These are phyloP conservation scores for Carallia pectinifolia DNA, from an alignment of 345 rosid genomes.

Conservation along the genomic window DNA sequence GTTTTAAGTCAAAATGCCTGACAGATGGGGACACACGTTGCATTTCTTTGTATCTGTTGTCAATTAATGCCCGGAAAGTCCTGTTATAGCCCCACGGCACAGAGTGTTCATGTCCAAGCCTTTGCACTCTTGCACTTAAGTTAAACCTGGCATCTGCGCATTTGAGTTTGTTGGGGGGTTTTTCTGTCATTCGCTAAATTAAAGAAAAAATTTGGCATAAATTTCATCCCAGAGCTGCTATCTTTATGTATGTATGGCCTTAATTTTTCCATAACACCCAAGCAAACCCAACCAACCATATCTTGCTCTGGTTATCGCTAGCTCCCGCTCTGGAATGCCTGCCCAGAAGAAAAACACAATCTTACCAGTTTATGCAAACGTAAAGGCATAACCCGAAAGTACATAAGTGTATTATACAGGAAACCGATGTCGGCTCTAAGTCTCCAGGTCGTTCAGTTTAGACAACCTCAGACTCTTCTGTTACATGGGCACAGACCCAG, in stretches of 20 bases:
- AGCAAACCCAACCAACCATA: conserved; percentile 14
- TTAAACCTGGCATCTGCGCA: background rate
- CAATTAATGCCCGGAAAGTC: no score
- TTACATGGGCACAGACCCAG: conserved; percentile 13
- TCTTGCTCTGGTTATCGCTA: background rate
- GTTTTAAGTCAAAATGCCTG: no score
- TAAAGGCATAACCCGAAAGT: background rate
- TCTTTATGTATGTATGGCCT: conserved; percentile 16
- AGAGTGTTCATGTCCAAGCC: no score
- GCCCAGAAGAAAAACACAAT: no score
- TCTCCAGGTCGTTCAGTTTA: conserved; percentile 41
- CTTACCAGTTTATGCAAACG: background rate
- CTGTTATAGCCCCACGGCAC: no score
- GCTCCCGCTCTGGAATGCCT: no score
- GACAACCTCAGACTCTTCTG: conserved; percentile 11
- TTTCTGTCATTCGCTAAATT: conserved; percentile 3
- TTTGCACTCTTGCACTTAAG: background rate
- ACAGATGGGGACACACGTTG: no score
- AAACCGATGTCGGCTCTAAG: conserved; percentile 63
- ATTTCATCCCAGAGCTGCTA: background rate
- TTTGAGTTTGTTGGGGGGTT: background rate
- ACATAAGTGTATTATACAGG: background rate
- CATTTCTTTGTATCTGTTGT: no score
- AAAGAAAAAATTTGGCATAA: background rate
- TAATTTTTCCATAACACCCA: conserved; percentile 3